Evolutionary conservation across 2,329 filamentous ascomycete species (phyloP).

Genomic region (Ustilaginoidea virens): DNA sequence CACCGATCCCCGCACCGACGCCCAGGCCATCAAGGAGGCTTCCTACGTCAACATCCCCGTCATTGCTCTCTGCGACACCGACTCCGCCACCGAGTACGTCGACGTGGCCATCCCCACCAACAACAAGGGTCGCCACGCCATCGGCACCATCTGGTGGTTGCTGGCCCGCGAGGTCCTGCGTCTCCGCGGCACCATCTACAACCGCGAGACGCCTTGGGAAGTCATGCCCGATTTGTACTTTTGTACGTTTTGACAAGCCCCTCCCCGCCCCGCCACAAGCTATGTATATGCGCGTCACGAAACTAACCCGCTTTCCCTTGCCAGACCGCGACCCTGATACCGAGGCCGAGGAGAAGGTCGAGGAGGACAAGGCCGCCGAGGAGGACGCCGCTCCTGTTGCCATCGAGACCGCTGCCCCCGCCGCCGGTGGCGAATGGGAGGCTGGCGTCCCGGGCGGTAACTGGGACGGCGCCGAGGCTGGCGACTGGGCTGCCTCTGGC

Average conservation of each 20-base stretch:
- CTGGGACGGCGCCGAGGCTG: conserved; percentile 41
- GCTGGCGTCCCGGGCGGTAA: conserved; percentile 50
- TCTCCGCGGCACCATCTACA: conserved; percentile 90
- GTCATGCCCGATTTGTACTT: conserved; percentile 99
- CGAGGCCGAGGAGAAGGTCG: conserved; percentile 95
- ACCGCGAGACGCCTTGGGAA: conserved; percentile 95
- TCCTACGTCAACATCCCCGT: conserved; percentile 99
- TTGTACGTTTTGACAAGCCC: conserved; percentile 39
- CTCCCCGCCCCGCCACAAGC: background rate
- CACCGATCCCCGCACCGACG: conserved; percentile 98
- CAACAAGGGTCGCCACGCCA: conserved; percentile 99
- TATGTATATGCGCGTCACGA: no score
- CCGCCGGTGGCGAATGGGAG: conserved; percentile 67
- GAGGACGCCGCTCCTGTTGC: conserved; percentile 72
- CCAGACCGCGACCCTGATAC: conserved; percentile 93
- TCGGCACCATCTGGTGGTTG: conserved; percentile 99
- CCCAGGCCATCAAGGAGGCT: conserved; percentile 99
- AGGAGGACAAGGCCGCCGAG: conserved; percentile 75
- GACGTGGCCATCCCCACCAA: conserved; percentile 99
- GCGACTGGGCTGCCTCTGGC: conserved; percentile 50
- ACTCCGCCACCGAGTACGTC: conserved; percentile 98
- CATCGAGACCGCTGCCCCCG: conserved; percentile 63
- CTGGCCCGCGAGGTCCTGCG: conserved; percentile 98
- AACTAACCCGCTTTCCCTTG: background rate
- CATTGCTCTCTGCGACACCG: conserved; percentile 96